Base-by-base conservation (phyloP, 2,329 filamentous ascomycete genomes). In the Botryotinia narcissicola region DNA sequence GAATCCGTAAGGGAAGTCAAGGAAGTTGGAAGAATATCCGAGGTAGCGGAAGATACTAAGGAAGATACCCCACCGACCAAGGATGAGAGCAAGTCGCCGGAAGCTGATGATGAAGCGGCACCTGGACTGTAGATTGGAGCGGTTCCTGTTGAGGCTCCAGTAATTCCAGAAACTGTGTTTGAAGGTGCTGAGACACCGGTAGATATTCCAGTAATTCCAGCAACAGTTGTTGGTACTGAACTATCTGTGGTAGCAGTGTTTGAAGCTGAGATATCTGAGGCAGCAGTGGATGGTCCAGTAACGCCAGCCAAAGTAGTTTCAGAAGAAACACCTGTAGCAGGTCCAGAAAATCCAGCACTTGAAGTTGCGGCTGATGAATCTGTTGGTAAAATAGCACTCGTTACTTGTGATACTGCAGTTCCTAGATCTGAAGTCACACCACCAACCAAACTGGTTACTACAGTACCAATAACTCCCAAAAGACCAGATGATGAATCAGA, bases 11-110 rank as follows among this genome's bases (percentile, higher is more conserved):
- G 32, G 25, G 46, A 68, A 54, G 16, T 37, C 40, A 25, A 20
- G 25, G 64, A 51, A 42, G 75, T 69, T 35, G 60, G 71, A 22
- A 73, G 54, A 57, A 73, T 42, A 62, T 69, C 72, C 20, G 73
- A 73, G 51, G 70, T 72, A n/a, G 40, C 48, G 7, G 59, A 70
- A 46, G 70, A 67, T 29, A 70, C 25, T 8, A 64, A 22, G 22
- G 60, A 64, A 2, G 51, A 42, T 12, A 46, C 48, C 6, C 51
- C 69, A 51, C 69, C 69, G 29, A 71, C 22, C 46, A 71, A 44
- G 48, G 69, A 63, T 51, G 69, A 54, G 35, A 72, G 60, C 20
- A 72, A n/a, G 20, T 67, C 44, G 20, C 44, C 44, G 3, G 70
- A 59, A 48, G 64, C 48, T n/a, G 48, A 29, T 42, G 71, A 70